Evolutionary conservation across 116 monocot genomes (phyloP).

Genomic region (Trichopus zeylanicus): DNA sequence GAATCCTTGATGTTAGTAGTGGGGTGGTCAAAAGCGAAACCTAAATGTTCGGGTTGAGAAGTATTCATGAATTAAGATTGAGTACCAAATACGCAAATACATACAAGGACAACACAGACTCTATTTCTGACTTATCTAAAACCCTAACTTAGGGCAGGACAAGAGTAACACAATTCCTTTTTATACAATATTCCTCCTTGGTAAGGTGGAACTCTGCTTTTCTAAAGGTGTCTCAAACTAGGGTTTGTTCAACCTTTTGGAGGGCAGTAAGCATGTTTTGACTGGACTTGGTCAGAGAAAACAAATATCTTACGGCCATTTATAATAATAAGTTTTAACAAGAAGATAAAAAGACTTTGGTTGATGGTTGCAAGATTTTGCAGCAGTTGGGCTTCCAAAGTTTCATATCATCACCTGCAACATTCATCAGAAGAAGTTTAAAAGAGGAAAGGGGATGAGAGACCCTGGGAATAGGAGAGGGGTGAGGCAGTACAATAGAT

Average conservation of each 20-base stretch:
- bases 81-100: no score
- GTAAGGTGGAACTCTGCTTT: conserved; percentile 2
- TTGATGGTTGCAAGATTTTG: not conserved
- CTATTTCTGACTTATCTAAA: no score
- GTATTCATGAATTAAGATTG: no score
- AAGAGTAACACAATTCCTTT: no score
- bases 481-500: conserved; percentile 64
- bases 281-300: conserved; percentile 34
- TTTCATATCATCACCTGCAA: not conserved
- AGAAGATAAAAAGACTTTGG: not conserved
- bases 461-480: conserved; percentile 17
- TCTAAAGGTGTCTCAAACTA: conserved; percentile 11
- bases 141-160: no score
- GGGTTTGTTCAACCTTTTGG: conserved; percentile 19
- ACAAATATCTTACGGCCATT: no score
- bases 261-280: conserved; percentile 20
- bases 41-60: no score
- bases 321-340: not conserved
- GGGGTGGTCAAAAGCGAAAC: no score
- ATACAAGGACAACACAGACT: no score
- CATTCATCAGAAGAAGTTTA: not conserved
- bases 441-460: no score
- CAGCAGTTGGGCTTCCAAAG: not conserved
- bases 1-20: no score
- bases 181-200: no score